Percentiles rank a stretch among this genome's conserved stretches.
phyloP scores from a whole-genome alignment of 1,284 basidiomycete genomes.

The Pholiota adiposa region DNA sequence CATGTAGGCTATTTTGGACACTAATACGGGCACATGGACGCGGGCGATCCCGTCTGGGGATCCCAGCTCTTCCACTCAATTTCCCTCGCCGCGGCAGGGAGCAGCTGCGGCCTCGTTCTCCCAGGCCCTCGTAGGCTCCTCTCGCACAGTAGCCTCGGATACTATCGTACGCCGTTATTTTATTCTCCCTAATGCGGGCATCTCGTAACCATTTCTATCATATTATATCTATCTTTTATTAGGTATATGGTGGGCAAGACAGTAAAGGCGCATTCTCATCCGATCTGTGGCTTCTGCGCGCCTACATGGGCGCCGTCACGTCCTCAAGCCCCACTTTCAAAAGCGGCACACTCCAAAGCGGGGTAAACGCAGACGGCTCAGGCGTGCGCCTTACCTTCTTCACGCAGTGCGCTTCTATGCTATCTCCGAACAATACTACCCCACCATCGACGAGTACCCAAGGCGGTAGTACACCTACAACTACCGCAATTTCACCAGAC shows the following conservation, averaged over 20 bases:
- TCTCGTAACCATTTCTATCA: conserved; percentile 6
- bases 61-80: conserved; percentile 55
- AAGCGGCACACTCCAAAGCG: conserved; percentile 60
- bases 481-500: conserved; percentile 5
- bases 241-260: conserved; percentile 76
- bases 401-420: conserved; percentile 56
- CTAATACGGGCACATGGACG: conserved; percentile 68
- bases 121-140: conserved; percentile 57
- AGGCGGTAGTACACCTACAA: conserved; percentile 18
- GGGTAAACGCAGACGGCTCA: conserved; percentile 63
- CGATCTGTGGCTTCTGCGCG: conserved; percentile 77
- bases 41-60: conserved; percentile 76
- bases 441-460: conserved; percentile 28
- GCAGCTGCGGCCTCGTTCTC: conserved; percentile 64
- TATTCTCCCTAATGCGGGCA: conserved; percentile 7
- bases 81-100: conserved; percentile 70
- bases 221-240: not conserved
- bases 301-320: conserved; percentile 63
- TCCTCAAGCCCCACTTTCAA: conserved; percentile 62
- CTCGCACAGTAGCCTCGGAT: conserved; percentile 58
- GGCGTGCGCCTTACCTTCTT: conserved; percentile 70
- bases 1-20: conserved; percentile 62
- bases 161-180: conserved; percentile 52
- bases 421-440: conserved; percentile 30
- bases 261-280: conserved; percentile 64